These are phyloP conservation scores for grape (Vitis vinifera) DNA, from an alignment of 164 flowering plant genomes.

Conservation along the genomic window ASM3070453v1 NC_081821.1:5214501-5215000, in stretches of 20 bases:
- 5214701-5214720: constrained; percentile 24
- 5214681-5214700: neutral
- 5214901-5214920: no score
- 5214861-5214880: no score
- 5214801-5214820: no score
- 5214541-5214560: constrained; percentile 14
- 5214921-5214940: neutral
- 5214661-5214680: constrained; percentile 30
- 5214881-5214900: no score
- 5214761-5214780: no score
- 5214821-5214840: no score
- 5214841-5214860: no score
- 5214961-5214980: constrained; percentile 18
- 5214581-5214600: constrained; percentile 37
- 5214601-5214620: constrained; percentile 40
- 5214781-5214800: no score
- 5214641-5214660: constrained; percentile 40
- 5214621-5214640: constrained; percentile 29
- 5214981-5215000: constrained; percentile 20
- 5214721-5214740: no score
- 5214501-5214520: constrained; percentile 25
- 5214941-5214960: neutral
- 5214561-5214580: constrained; percentile 15
- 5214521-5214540: constrained; percentile 18
- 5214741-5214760: no score